Base-by-base conservation (phyloP, 257 asterid genomes). In the Haberlea rhodopensis region DNA sequence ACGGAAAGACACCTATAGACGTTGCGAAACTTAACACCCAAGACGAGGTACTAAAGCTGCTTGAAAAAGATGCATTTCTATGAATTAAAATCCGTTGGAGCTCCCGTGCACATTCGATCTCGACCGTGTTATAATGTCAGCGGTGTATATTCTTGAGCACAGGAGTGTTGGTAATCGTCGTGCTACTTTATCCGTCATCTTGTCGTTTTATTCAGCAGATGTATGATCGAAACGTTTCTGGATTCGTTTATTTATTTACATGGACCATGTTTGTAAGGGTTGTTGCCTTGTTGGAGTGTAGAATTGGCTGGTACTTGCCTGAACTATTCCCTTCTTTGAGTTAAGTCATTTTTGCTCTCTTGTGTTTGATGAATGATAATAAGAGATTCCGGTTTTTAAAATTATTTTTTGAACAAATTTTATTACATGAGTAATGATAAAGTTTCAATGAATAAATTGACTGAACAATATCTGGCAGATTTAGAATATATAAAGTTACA, bases 1-100 rank as follows among this genome's bases (percentile, higher is more conserved):
- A 94, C 57, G 97, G 96, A 1, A 94, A 94, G 81, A 90, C 99
- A 1, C 99, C 99, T 15, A 86, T 94, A 6, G 99, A 94, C 4
- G 99, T 94, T 19, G 97, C 99, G 19, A 94, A 94, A 79, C 82
- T 94, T 49, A 94, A 94, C 54, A 84, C 82, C 79, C 99, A 94
- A 80, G 69, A 78, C 1, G 99, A 87, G 60, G 96, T 94, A 62
- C 84, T 90, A 28, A 79, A 84, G 43, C 67, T 94, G 81, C 96
- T 94, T 3, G 99, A 90, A 86, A 94, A 90, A 78, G 95, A 90
- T 62, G 99, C 95, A n/a, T 94, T 94, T 71, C 95, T 94, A 59
- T 94, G 66, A 73, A 52, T 58, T 24, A 23, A 29, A 61, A 32
- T 23, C 11, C 21, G 2, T 8, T 8, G 0, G 51, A 60, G 59